Percentiles rank a stretch among this genome's conserved stretches.
These are phyloP conservation scores for Medicago arabica DNA, from an alignment of 306 rosid genomes.

Conservation along the genomic window DNA sequence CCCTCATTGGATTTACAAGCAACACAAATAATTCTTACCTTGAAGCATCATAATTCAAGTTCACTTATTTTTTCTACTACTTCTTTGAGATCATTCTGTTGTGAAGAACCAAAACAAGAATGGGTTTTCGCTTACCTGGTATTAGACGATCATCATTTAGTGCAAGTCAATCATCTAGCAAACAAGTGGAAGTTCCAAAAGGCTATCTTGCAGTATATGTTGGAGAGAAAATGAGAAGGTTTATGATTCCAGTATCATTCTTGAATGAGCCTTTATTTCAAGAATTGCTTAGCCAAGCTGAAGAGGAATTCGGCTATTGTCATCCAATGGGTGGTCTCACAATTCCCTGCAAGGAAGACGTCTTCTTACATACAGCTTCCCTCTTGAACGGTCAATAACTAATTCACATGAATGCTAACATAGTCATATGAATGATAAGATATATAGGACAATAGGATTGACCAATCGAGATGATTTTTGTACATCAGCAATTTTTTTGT, in stretches of 20 bases:
- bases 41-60: background rate
- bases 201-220: slow-evolving; percentile 54
- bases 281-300: slow-evolving; percentile 47
- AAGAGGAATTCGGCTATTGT: slow-evolving; percentile 55
- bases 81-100: slow-evolving; percentile 9
- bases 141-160: slow-evolving; percentile 36
- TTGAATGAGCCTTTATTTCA: slow-evolving; percentile 53
- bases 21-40: slow-evolving; percentile 20
- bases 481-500: slow-evolving; percentile 9
- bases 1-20: slow-evolving; percentile 3
- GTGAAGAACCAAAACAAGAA: slow-evolving; percentile 29
- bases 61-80: background rate
- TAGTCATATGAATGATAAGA: background rate
- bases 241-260: slow-evolving; percentile 47
- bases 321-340: slow-evolving; percentile 64
- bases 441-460: background rate
- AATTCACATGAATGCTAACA: background rate
- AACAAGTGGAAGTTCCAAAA: slow-evolving; percentile 47
- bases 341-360: slow-evolving; percentile 54
- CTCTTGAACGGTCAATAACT: slow-evolving; percentile 14
- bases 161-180: slow-evolving; percentile 1
- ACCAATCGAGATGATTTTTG: slow-evolving; percentile 26
- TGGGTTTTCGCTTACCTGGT: slow-evolving; percentile 45
- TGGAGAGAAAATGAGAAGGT: slow-evolving; percentile 56
- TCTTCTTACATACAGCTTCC: slow-evolving; percentile 47